phyloP scores from a whole-genome alignment of 805 yeast species.

The Candida boleticola region DNA sequence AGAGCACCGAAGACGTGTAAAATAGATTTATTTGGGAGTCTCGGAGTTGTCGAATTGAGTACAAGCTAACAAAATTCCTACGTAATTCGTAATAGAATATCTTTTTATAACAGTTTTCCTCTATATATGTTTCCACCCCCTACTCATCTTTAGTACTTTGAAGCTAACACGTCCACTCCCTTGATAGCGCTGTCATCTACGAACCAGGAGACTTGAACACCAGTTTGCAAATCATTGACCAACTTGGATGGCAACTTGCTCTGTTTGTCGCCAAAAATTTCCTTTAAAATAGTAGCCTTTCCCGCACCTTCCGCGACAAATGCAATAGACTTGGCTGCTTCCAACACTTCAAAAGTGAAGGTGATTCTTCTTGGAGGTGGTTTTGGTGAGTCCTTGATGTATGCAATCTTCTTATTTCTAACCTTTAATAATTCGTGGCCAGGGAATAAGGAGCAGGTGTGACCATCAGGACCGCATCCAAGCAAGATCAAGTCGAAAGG shows the following conservation, averaged over 20 bases:
- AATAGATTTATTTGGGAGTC: too few relatives aligned
- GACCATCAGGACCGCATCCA: constrained; percentile 97
- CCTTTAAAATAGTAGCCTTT: constrained; percentile 68
- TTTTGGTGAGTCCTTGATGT: constrained; percentile 82
- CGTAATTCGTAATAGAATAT: too few relatives aligned
- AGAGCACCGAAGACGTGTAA: too few relatives aligned
- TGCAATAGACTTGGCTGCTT: constrained; percentile 52
- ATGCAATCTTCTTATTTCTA: constrained; percentile 49
- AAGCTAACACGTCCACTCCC: constrained; percentile 49
- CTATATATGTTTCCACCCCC: too few relatives aligned
- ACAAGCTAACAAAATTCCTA: too few relatives aligned
- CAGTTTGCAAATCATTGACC: constrained; percentile 54
- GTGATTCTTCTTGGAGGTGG: constrained; percentile 94
- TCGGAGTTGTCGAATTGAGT: too few relatives aligned
- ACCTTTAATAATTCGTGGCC: constrained; percentile 69
- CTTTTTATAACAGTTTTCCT: too few relatives aligned
- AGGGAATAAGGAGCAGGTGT: constrained; percentile 91
- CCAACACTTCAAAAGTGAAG: constrained; percentile 75
- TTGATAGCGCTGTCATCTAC: constrained; percentile 75
- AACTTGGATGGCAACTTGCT: constrained; percentile 66
- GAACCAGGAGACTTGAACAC: constrained; percentile 71
- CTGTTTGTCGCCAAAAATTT: constrained; percentile 58
- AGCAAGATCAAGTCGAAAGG: constrained; percentile 64
- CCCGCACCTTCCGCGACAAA: constrained; percentile 90
- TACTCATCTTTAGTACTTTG: constrained; percentile 30